A percentile compares a stretch with the other conserved stretches of the same genome.
Evolutionary conservation across 73 alveolate genomes (phyloP).

Genomic region (Paramecium octaurelia): DNA sequence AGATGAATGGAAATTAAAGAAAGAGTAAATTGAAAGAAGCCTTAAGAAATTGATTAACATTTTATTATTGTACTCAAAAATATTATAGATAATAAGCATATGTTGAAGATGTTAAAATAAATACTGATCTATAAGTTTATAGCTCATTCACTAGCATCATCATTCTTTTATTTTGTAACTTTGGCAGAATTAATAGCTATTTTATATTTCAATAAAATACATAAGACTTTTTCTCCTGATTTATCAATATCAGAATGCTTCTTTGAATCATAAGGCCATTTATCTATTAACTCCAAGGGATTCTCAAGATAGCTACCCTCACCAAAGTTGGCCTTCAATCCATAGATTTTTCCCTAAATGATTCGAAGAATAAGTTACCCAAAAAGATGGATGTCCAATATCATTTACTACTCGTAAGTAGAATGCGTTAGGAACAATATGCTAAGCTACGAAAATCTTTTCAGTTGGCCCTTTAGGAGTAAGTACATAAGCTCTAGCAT

Average conservation of each 20-base stretch:
- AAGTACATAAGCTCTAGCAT: slow-evolving; percentile 1
- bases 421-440: slow-evolving; percentile 4
- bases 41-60: neutral
- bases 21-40: neutral
- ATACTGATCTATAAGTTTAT: neutral
- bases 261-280: slow-evolving; percentile 39
- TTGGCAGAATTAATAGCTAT: slow-evolving; percentile 26
- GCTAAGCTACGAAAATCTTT: neutral
- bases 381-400: neutral
- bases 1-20: neutral
- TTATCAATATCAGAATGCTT: neutral
- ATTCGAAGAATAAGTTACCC: neutral
- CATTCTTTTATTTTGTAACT: neutral
- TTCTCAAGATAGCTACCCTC: slow-evolving; percentile 36
- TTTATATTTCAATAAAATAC: neutral
- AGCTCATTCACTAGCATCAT: neutral
- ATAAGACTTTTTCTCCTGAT: slow-evolving; percentile 12
- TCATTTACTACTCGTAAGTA: neutral
- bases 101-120: neutral
- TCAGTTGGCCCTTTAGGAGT: neutral
- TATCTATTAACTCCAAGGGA: slow-evolving; percentile 16
- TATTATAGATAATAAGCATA: neutral
- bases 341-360: slow-evolving; percentile 20
- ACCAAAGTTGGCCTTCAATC: slow-evolving; percentile 5
- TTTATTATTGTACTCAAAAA: neutral